A percentile compares a stretch with the other conserved stretches of the same genome.
phyloP scores from a whole-genome alignment of 768 basidiomycete species.

The Boletus vinaceobasis region DNA sequence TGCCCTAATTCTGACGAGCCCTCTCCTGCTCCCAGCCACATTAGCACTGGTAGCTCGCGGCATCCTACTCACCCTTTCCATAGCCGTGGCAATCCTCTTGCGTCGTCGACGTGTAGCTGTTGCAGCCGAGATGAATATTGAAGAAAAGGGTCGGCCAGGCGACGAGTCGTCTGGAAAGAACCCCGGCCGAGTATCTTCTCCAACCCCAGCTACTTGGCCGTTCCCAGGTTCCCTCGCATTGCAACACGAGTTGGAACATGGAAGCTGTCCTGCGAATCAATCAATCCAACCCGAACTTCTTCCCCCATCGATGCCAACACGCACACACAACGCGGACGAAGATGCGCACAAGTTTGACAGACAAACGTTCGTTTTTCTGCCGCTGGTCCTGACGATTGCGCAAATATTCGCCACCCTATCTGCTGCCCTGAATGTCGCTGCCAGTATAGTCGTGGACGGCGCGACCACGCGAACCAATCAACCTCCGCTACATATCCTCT shows the following conservation, averaged over 20 bases:
- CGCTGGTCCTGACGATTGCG: conserved; percentile 14
- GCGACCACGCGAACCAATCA: neutral
- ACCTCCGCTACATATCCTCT: conserved; percentile 7
- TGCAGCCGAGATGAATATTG: conserved; percentile 1
- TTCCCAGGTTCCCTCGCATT: conserved; percentile 29
- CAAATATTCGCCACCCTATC: conserved; percentile 24
- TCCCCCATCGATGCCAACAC: conserved; percentile 1
- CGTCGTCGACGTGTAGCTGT: neutral
- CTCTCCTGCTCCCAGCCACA: conserved; percentile 22
- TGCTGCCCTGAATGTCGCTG: conserved; percentile 21
- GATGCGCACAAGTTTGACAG: neutral
- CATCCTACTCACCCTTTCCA: conserved; percentile 18
- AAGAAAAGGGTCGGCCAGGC: conserved; percentile 18
- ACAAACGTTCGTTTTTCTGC: neutral
- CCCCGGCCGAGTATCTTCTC: conserved; percentile 25
- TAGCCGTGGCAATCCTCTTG: conserved; percentile 5
- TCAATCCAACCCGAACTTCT: neutral
- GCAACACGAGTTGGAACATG: neutral
- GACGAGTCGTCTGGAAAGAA: conserved; percentile 2
- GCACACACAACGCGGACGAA: neutral
- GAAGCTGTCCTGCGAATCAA: neutral
- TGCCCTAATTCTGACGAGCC: conserved; percentile 23
- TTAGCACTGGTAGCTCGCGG: conserved; percentile 24
- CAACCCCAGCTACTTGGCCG: conserved; percentile 31
- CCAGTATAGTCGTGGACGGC: conserved; percentile 6